Evolutionary conservation across 2,329 filamentous ascomycete genomes (phyloP).

Genomic region (Ascomycota sp.): DNA sequence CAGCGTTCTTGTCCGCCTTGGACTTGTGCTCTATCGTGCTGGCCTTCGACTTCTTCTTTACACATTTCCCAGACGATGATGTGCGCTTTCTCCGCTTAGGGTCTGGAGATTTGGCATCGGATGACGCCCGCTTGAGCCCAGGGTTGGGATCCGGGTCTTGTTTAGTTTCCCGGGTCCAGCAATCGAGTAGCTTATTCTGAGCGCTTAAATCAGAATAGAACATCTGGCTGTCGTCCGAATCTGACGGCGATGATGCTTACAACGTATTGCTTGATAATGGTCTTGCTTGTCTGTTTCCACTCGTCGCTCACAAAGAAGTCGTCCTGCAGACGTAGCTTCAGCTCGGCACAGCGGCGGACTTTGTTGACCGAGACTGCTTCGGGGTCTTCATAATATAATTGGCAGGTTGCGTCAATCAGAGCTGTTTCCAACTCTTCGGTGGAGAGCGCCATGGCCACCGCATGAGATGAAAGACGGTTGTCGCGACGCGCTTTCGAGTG

Average conservation of each 20-base stretch:
- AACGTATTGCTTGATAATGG: slow-evolving; percentile 31
- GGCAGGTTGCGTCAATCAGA: slow-evolving; percentile 24
- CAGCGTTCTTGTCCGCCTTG: neutral
- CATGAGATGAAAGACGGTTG: neutral
- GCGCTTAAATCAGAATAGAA: slow-evolving; percentile 1
- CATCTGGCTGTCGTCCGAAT: neutral
- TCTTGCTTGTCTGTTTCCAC: slow-evolving; percentile 40
- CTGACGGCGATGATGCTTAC: slow-evolving; percentile 17
- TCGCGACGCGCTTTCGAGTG: neutral
- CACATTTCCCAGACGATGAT: slow-evolving; percentile 10
- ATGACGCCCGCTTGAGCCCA: slow-evolving; percentile 13
- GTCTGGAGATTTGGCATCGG: slow-evolving; percentile 14
- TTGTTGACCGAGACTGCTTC: slow-evolving; percentile 34
- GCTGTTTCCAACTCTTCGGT: slow-evolving; percentile 21
- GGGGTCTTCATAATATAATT: slow-evolving; percentile 22
- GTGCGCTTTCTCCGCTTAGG: slow-evolving; percentile 19
- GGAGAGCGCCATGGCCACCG: slow-evolving; percentile 18
- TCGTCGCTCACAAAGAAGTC: slow-evolving; percentile 26
- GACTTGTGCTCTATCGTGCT: slow-evolving; percentile 3
- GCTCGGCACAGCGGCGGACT: slow-evolving; percentile 31
- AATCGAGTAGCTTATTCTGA: slow-evolving; percentile 17
- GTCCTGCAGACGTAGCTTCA: slow-evolving; percentile 24
- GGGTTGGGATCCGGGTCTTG: slow-evolving; percentile 10
- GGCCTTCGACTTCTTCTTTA: slow-evolving; percentile 9
- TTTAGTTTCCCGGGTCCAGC: slow-evolving; percentile 12